These are phyloP conservation scores for Colletotrichum sp. DNA, from an alignment of 2,329 filamentous ascomycete genomes.

Conservation along the genomic window DNA sequence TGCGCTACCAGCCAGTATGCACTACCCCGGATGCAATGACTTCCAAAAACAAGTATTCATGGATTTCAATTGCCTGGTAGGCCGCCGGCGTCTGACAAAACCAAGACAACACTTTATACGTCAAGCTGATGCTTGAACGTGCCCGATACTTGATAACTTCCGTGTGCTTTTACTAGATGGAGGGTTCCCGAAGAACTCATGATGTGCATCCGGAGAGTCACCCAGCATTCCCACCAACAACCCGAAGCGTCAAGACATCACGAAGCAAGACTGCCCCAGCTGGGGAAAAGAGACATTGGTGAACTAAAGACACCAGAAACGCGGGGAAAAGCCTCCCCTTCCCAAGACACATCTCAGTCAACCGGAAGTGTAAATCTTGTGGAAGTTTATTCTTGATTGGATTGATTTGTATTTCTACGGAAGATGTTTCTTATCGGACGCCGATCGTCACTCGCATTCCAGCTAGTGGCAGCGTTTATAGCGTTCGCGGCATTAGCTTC, in stretches of 20 bases:
- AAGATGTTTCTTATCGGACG: neutral
- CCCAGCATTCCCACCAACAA: neutral
- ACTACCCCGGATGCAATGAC: neutral
- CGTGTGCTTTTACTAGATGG: rapidly evolving
- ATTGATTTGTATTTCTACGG: neutral
- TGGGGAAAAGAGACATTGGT: neutral
- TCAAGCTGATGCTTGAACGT: neutral
- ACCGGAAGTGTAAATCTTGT: neutral
- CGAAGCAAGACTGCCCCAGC: neutral
- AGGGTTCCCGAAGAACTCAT: rapidly evolving
- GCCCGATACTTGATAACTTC: rapidly evolving
- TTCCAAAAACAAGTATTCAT: too few species aligned
- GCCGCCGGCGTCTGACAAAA: neutral
- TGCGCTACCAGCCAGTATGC: rapidly evolving
- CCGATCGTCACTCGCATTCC: neutral
- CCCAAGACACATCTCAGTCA: neutral
- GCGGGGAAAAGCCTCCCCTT: neutral
- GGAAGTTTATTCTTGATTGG: neutral
- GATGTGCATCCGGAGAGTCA: neutral
- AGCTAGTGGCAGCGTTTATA: neutral
- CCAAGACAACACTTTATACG: neutral
- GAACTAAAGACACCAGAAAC: neutral
- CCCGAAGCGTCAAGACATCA: neutral
- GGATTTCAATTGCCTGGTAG: neutral
- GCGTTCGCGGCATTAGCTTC: neutral